These are phyloP conservation scores for Corymbia calophylla DNA, from an alignment of 441 rosid species.

Conservation along the genomic window DNA sequence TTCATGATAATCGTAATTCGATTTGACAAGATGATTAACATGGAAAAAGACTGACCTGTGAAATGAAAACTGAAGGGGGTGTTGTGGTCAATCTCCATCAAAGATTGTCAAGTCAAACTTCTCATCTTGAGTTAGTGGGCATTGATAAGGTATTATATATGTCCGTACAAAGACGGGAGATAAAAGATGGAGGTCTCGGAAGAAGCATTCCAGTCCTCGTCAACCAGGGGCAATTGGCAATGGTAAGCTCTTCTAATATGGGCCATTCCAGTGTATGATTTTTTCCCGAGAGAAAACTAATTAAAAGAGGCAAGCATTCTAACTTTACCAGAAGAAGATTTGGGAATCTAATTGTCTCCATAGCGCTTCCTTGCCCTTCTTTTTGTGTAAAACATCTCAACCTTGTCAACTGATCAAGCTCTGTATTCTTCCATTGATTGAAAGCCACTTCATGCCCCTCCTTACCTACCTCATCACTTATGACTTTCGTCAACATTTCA, in stretches of 20 bases:
- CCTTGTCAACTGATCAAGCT: background rate
- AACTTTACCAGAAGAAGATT: fast-evolving
- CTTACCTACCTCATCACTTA: background rate
- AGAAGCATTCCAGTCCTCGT: fast-evolving
- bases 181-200: background rate
- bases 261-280: fast-evolving
- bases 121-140: fast-evolving
- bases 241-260: fast-evolving
- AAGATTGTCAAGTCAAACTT: fast-evolving
- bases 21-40: no score
- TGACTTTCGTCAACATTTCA: background rate
- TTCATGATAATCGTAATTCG: background rate
- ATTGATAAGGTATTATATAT: fast-evolving
- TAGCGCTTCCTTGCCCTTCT: background rate
- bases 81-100: fast-evolving
- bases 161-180: fast-evolving
- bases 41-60: fast-evolving
- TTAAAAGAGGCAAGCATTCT: background rate
- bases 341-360: background rate
- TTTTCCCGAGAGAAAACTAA: fast-evolving
- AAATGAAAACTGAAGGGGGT: background rate
- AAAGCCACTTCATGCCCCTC: fast-evolving
- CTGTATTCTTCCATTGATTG: background rate
- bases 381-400: no score
- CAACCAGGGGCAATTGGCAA: background rate